Percentiles rank a stretch among this genome's conserved stretches.
Conservation (phyloP, 495 filamentous ascomycete genomes). For the Penicillium crystallinum region DNA sequence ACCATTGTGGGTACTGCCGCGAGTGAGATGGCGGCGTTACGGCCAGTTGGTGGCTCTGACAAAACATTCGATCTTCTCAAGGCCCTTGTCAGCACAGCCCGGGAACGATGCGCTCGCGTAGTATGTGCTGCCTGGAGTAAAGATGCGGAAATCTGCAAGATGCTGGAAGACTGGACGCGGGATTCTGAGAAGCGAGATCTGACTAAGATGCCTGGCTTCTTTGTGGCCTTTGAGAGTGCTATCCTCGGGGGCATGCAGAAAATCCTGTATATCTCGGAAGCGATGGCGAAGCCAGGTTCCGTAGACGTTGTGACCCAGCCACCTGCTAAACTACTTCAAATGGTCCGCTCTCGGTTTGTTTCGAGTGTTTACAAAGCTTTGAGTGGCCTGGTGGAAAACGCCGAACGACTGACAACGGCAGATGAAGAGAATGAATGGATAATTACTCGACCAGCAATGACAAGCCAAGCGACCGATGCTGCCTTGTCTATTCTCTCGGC, state of each 20-base stretch:
- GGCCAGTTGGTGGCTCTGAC: slow-evolving; percentile 53
- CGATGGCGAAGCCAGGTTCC: slow-evolving; percentile 59
- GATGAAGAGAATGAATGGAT: slow-evolving; percentile 55
- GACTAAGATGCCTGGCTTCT: slow-evolving; percentile 83
- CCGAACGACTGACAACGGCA: slow-evolving; percentile 62
- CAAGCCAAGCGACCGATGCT: slow-evolving; percentile 26
- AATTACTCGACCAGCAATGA: slow-evolving; percentile 22
- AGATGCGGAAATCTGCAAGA: slow-evolving; percentile 83
- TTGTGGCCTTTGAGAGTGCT: slow-evolving; percentile 71
- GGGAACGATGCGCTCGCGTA: slow-evolving; percentile 77
- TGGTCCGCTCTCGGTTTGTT: slow-evolving; percentile 82
- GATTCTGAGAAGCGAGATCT: slow-evolving; percentile 71
- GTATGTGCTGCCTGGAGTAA: slow-evolving; percentile 80
- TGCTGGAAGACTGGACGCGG: slow-evolving; percentile 87
- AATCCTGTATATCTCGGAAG: slow-evolving; percentile 87
- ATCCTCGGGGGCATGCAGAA: slow-evolving; percentile 82
- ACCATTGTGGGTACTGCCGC: slow-evolving; percentile 76
- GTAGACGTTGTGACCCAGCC: slow-evolving; percentile 77
- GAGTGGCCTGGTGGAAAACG: slow-evolving; percentile 93
- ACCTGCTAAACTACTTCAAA: slow-evolving; percentile 73
- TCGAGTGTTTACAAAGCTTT: slow-evolving; percentile 86
- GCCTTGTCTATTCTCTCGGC: slow-evolving; percentile 36
- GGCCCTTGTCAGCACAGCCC: slow-evolving; percentile 64
- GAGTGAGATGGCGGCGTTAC: slow-evolving; percentile 74
- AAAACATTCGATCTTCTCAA: slow-evolving; percentile 61